Evolutionary conservation across 805 yeast species (phyloP).

Genomic region (Teunomyces aglyptinius): DNA sequence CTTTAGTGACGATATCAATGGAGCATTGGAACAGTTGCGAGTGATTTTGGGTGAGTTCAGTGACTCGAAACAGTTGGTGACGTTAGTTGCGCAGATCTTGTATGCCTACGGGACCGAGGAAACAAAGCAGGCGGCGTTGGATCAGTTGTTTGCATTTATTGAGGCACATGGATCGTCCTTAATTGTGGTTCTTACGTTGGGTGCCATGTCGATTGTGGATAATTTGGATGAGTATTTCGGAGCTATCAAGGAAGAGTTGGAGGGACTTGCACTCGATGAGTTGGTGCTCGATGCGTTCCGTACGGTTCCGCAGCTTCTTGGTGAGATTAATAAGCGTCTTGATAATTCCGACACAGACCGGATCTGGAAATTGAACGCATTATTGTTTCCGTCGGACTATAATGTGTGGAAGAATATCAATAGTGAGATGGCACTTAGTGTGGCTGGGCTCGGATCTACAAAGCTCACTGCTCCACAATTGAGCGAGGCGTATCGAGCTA

Average conservation of each 20-base stretch:
- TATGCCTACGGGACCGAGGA: constrained; percentile 76
- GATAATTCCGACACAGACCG: constrained; percentile 14
- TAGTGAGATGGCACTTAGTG: constrained; percentile 51
- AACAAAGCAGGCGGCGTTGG: constrained; percentile 78
- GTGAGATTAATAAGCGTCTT: constrained; percentile 48
- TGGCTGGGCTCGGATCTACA: constrained; percentile 52
- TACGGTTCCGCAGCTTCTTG: constrained; percentile 58
- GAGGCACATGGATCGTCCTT: constrained; percentile 65
- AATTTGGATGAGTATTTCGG: constrained; percentile 56
- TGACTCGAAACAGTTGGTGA: constrained; percentile 64
- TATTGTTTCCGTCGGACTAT: constrained; percentile 70
- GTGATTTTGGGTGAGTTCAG: constrained; percentile 52
- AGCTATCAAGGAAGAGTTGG: constrained; percentile 67
- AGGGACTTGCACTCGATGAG: constrained; percentile 45
- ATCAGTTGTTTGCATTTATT: constrained; percentile 70
- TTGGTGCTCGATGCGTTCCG: constrained; percentile 50
- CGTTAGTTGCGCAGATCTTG: constrained; percentile 73
- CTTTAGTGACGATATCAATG: constrained; percentile 60
- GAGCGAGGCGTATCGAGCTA: constrained; percentile 49
- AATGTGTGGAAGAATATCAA: constrained; percentile 69
- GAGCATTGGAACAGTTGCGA: constrained; percentile 66
- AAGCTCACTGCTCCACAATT: constrained; percentile 51
- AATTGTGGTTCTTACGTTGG: constrained; percentile 67
- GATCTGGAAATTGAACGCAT: constrained; percentile 68
- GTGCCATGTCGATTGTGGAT: constrained; percentile 73